phyloP scores from a whole-genome alignment of 768 basidiomycete species.

The Rhizopogon vesiculosus region DNA sequence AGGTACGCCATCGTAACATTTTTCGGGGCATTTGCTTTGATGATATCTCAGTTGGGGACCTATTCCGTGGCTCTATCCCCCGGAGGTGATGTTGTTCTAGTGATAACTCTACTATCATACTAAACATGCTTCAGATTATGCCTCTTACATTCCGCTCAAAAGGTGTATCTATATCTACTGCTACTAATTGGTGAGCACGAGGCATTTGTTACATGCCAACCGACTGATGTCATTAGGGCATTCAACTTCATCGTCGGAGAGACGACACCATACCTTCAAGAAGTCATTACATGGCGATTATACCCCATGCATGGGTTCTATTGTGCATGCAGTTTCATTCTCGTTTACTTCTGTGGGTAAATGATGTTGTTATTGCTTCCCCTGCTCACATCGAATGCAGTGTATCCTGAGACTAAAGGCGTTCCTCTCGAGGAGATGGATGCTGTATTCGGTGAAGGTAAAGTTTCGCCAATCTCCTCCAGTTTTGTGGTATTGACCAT shows the following conservation, averaged over 20 bases:
- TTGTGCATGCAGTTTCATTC: constrained; percentile 79
- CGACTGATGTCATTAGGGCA: constrained; percentile 34
- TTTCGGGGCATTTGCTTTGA: not conserved
- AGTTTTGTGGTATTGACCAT: constrained; percentile 12
- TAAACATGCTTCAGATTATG: constrained; percentile 61
- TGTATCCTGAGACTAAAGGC: constrained; percentile 85
- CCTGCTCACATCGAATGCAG: constrained; percentile 31
- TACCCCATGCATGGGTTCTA: constrained; percentile 97
- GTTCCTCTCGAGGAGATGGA: constrained; percentile 91
- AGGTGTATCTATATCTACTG: constrained; percentile 93
- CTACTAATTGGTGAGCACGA: constrained; percentile 58
- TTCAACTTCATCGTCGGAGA: constrained; percentile 91
- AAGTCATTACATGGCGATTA: constrained; percentile 82
- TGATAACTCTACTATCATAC: not conserved
- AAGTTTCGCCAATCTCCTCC: not conserved
- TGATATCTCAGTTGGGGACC: constrained; percentile 66
- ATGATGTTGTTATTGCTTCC: not conserved
- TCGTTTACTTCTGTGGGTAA: constrained; percentile 76
- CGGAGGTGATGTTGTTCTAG: constrained; percentile 49
- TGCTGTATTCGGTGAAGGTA: constrained; percentile 83
- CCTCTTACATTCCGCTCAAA: constrained; percentile 86
- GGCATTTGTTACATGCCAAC: not conserved
- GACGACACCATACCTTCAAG: constrained; percentile 82
- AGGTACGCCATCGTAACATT: constrained; percentile 37
- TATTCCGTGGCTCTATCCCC: constrained; percentile 83